Evolutionary conservation across 257 asterid genomes (phyloP).

Genomic region (Salvia miltiorrhiza): DNA sequence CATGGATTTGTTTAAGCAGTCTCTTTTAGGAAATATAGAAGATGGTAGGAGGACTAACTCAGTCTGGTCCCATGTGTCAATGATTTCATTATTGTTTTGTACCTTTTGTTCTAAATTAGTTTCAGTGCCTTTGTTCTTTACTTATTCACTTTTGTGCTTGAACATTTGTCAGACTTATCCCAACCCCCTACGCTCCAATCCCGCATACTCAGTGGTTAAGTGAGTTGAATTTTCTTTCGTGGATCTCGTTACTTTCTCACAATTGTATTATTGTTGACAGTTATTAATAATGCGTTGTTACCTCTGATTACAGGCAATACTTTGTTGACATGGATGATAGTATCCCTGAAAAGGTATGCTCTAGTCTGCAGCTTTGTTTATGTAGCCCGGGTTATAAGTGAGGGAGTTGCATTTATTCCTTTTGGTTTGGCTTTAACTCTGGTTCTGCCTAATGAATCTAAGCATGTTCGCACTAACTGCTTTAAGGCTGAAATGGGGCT

Average conservation of each 20-base stretch:
- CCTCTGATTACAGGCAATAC: conserved; percentile 50
- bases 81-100: conserved; percentile 4
- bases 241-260: background rate
- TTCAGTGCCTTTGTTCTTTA: background rate
- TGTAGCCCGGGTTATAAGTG: conserved; percentile 5
- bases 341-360: conserved; percentile 53
- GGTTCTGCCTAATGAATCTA: background rate
- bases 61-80: conserved; percentile 1
- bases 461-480: background rate
- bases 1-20: conserved; percentile 3
- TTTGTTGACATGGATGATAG: conserved; percentile 59
- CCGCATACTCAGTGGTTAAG: conserved; percentile 66
- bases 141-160: conserved; percentile 22
- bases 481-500: background rate
- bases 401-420: conserved; percentile 2
- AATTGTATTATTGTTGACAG: background rate
- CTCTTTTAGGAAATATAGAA: background rate
- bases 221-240: conserved; percentile 25
- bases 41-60: conserved; percentile 3
- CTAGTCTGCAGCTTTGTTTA: conserved; percentile 13
- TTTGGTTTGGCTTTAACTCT: background rate
- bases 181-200: conserved; percentile 57
- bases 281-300: background rate
- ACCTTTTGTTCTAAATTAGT: background rate
- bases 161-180: conserved; percentile 48